Base-by-base conservation (phyloP, 257 asterid species). In the Buddleja alternifolia region DNA sequence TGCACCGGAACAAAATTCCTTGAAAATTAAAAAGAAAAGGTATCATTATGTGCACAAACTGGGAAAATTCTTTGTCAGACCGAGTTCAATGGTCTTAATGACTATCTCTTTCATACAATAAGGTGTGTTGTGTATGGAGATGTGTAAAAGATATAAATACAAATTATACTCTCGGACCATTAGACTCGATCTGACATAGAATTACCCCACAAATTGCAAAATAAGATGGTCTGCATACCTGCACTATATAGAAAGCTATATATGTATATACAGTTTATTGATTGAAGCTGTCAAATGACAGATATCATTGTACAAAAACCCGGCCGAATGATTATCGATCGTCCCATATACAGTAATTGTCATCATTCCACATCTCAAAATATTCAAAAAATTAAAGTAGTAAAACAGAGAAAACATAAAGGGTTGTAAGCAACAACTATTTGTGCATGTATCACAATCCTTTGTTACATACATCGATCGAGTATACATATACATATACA, bases 1-100 rank as follows among this genome's bases (percentile, higher is more conserved):
- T 56, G 62, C 55, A 64, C 32, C 56, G 10, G 15, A 44, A 8
- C 44, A 46, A 47, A 47, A n/a, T n/a, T n/a, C n/a, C n/a, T 14
- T 50, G 39, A 19, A 44, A 42, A 62, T 37, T 23, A 24, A 20
- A 1, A 14, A 34, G 21, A 11, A 45, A 21, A 29, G 11, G 7
- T 51, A 70, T 54, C 57, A 14, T 72, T 80, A 80, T 85, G 84
- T 83, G 84, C 75, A 75, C n/a, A n/a, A n/a, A n/a, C n/a, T n/a
- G n/a, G n/a, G n/a, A n/a, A n/a, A n/a, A n/a, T n/a, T n/a, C n/a
- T n/a, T n/a, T n/a, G n/a, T n/a, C n/a, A n/a, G n/a, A n/a, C n/a
- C n/a, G n/a, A n/a, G n/a, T n/a, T n/a, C n/a, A n/a, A n/a, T n/a
- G n/a, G n/a, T n/a, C n/a, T n/a, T n/a, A n/a, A n/a, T n/a, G n/a